phyloP scores from a whole-genome alignment of 2,329 filamentous ascomycete genomes.

The Ilyonectria destructans region DNA sequence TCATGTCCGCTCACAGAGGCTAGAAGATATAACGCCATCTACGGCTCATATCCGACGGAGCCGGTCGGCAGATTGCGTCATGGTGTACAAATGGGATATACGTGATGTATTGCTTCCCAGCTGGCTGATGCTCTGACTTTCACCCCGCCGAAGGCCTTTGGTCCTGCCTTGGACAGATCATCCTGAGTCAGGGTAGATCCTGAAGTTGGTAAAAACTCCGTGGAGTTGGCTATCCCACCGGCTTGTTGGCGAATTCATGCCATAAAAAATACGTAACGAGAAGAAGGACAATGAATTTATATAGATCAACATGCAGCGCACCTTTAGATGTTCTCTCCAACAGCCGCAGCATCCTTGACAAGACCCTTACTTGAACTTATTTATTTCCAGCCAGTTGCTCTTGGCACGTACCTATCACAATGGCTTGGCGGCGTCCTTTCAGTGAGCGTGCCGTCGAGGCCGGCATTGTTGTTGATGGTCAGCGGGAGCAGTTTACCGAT shows the following conservation, averaged over 20 bases:
- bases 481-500: conserved; percentile 12
- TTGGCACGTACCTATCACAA: neutral
- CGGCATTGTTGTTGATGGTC: neutral
- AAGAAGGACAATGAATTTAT: neutral
- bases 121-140: neutral
- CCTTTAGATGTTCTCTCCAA: neutral
- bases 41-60: neutral
- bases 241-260: neutral
- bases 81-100: neutral
- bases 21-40: neutral
- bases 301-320: neutral
- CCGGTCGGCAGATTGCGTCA: neutral
- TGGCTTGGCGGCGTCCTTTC: neutral
- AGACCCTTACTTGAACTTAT: neutral
- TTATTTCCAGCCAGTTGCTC: neutral
- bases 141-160: no score
- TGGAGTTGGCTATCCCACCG: neutral
- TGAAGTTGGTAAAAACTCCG: neutral
- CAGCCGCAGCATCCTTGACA: neutral
- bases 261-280: neutral
- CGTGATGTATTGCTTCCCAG: neutral
- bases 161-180: neutral
- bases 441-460: neutral
- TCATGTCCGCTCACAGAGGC: neutral
- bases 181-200: neutral